Percentiles rank a stretch among this genome's conserved stretches.
Evolutionary conservation across 768 basidiomycete species (phyloP).

Genomic region (Chalciporus piperatus): DNA sequence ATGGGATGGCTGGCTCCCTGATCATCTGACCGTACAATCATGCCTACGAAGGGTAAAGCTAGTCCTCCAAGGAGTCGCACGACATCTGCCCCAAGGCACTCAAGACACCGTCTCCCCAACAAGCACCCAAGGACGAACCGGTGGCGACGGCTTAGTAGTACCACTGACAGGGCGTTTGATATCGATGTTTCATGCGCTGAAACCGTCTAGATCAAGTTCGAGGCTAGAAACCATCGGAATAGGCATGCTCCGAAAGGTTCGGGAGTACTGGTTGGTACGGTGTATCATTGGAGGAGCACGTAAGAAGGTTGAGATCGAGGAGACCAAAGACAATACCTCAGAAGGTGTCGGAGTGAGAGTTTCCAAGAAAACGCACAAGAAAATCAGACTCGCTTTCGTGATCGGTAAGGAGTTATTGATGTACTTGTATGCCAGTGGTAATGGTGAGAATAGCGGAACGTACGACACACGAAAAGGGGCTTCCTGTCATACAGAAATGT

Average conservation of each 20-base stretch:
- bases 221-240: conserved; percentile 3
- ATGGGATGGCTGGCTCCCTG: neutral
- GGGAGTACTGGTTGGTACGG: neutral
- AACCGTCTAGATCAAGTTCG: neutral
- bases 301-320: neutral
- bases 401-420: neutral
- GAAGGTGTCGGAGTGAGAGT: conserved; percentile 1
- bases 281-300: conserved; percentile 6
- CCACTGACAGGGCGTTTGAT: neutral
- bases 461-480: neutral
- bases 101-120: neutral
- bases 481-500: too few species aligned
- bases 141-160: too few species aligned
- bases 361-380: neutral
- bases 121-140: neutral
- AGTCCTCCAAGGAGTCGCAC: neutral
- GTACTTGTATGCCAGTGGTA: neutral
- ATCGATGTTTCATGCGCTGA: neutral
- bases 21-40: neutral
- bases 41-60: neutral
- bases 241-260: conserved; percentile 1
- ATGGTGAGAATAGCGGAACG: neutral
- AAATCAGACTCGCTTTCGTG: neutral
- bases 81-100: neutral
- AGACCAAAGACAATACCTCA: neutral